Conservation (phyloP, 2,329 filamentous ascomycete species). For the Venturia asperata region DNA sequence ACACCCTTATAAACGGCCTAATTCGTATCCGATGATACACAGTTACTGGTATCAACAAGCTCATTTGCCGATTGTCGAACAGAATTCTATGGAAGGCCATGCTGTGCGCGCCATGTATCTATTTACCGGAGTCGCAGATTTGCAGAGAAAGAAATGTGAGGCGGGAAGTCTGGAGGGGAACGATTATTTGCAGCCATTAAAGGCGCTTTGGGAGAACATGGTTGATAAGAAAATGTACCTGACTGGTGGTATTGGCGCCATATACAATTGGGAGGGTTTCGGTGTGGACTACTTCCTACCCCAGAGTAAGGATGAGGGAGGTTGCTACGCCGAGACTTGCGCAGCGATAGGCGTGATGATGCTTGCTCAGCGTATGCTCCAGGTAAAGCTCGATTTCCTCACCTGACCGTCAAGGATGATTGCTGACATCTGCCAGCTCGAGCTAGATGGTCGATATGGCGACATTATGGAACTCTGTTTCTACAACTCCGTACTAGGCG, state of each 20-base stretch:
- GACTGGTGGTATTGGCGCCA: slow-evolving; percentile 53
- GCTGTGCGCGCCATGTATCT: slow-evolving; percentile 56
- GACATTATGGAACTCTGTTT: slow-evolving; percentile 56
- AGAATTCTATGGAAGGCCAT: slow-evolving; percentile 51
- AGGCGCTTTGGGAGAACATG: slow-evolving; percentile 54
- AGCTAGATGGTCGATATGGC: slow-evolving; percentile 47
- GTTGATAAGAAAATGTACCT: slow-evolving; percentile 55
- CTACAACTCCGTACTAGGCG: slow-evolving; percentile 54
- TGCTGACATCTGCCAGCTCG: slow-evolving; percentile 30
- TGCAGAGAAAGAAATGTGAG: slow-evolving; percentile 36
- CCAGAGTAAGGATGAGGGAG: slow-evolving; percentile 53
- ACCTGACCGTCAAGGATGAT: background rate
- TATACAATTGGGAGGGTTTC: slow-evolving; percentile 55
- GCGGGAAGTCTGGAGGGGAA: slow-evolving; percentile 22
- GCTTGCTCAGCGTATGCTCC: slow-evolving; percentile 50
- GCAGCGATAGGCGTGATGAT: slow-evolving; percentile 55
- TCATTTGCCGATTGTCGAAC: slow-evolving; percentile 48
- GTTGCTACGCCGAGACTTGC: slow-evolving; percentile 57
- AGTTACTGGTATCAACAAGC: slow-evolving; percentile 50
- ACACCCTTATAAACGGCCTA: slow-evolving; percentile 40
- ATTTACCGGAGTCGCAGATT: slow-evolving; percentile 51
- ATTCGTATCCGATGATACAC: slow-evolving; percentile 39
- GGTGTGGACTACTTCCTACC: slow-evolving; percentile 53
- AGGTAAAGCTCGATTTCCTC: slow-evolving; percentile 28
- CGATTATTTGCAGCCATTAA: slow-evolving; percentile 36